These are phyloP conservation scores for Lentinula aciculospora DNA, from an alignment of 768 basidiomycete species.

Conservation along the genomic window DNA sequence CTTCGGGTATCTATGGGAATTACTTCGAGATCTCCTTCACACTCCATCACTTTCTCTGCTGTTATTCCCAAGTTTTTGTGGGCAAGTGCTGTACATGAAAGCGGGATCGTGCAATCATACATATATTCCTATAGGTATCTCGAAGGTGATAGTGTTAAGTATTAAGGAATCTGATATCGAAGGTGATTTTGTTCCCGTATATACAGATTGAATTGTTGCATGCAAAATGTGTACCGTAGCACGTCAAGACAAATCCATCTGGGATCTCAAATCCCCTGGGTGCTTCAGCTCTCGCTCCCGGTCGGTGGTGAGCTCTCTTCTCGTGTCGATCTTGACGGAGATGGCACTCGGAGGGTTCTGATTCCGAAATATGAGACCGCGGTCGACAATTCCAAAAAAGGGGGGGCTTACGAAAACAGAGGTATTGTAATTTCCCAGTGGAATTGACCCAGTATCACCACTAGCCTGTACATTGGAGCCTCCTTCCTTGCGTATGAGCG, in stretches of 20 bases:
- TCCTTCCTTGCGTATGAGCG: slow-evolving; percentile 10
- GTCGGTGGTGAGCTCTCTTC: neutral
- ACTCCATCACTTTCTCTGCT: too few species aligned
- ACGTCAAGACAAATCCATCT: slow-evolving; percentile 2
- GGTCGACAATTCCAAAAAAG: neutral
- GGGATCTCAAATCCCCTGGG: neutral
- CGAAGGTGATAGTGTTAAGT: too few species aligned
- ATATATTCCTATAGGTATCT: too few species aligned
- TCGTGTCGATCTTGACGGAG: slow-evolving; percentile 10
- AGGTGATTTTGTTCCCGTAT: neutral
- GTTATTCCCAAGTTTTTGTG: too few species aligned
- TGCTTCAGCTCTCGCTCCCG: neutral
- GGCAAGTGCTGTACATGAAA: too few species aligned
- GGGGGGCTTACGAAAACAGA: slow-evolving; percentile 1
- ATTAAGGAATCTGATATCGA: neutral
- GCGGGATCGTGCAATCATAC: too few species aligned
- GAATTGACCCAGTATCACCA: neutral
- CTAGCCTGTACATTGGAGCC: neutral
- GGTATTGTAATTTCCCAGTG: neutral
- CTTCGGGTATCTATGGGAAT: too few species aligned
- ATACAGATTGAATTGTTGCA: too few species aligned
- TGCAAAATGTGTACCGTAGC: too few species aligned
- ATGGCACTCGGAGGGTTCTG: slow-evolving; percentile 4
- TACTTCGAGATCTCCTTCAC: too few species aligned
- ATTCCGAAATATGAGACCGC: neutral